Percentiles rank a stretch among this genome's conserved stretches.
Evolutionary conservation across 768 basidiomycete genomes (phyloP).

Genomic region (Suillus spraguei): DNA sequence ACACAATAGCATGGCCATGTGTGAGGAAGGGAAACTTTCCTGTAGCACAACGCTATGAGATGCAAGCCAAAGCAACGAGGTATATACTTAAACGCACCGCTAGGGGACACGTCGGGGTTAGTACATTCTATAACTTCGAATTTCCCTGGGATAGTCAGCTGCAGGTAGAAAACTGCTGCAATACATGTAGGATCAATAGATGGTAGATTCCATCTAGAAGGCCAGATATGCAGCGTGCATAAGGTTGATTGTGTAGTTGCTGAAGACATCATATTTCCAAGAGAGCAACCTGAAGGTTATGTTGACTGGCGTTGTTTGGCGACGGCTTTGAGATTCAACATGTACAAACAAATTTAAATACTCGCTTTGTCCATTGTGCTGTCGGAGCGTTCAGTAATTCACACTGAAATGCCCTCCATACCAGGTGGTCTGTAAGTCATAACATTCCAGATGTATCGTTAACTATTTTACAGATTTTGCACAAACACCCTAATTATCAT

Average conservation of each 20-base stretch:
- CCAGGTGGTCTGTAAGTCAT: conserved; percentile 4
- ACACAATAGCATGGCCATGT: conserved; percentile 52
- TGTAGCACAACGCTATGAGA: conserved; percentile 26
- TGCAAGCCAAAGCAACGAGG: not conserved
- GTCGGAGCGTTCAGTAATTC: not conserved
- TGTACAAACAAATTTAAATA: conserved; percentile 18
- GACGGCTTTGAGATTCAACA: conserved; percentile 20
- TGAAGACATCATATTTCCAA: conserved; percentile 22
- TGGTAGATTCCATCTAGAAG: conserved; percentile 61
- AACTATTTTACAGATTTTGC: conserved; percentile 16
- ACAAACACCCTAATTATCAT: not conserved
- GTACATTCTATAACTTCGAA: conserved; percentile 63
- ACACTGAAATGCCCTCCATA: not conserved
- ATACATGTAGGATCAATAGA: conserved; percentile 71
- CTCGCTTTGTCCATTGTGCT: conserved; percentile 1
- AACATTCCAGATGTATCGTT: conserved; percentile 13
- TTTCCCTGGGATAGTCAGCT: conserved; percentile 67
- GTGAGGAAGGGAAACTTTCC: conserved; percentile 75
- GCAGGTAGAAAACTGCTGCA: conserved; percentile 67
- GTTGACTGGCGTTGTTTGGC: conserved; percentile 15
- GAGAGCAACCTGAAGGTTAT: conserved; percentile 3
- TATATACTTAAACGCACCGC: conserved; percentile 48
- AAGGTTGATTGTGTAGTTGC: not conserved
- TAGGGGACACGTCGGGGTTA: conserved; percentile 74
- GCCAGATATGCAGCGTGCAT: conserved; percentile 65